These are phyloP conservation scores for Lactarius evosmus DNA, from an alignment of 768 basidiomycete species.

Conservation along the genomic window DNA sequence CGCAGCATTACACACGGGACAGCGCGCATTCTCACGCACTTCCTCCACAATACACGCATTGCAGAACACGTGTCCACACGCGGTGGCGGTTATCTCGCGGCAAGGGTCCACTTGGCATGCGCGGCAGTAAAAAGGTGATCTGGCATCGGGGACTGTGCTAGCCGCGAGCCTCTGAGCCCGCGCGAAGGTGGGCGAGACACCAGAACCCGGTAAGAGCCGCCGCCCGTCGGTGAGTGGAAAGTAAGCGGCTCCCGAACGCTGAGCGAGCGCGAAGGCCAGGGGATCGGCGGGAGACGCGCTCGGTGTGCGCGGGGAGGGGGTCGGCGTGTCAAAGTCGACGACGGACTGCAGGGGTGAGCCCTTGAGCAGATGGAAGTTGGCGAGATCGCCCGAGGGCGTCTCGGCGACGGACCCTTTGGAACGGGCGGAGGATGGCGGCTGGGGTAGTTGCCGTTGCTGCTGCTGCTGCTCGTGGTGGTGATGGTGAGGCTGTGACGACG, in stretches of 20 bases:
- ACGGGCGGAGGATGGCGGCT: constrained; percentile 16
- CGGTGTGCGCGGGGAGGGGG: constrained; percentile 25
- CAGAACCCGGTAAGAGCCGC: constrained; percentile 9
- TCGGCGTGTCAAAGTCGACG: constrained; percentile 24
- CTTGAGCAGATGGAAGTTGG: constrained; percentile 27
- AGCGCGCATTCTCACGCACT: constrained; percentile 25
- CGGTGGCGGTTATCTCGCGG: constrained; percentile 24
- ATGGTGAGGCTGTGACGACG: neutral
- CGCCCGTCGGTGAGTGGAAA: constrained; percentile 2
- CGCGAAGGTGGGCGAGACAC: constrained; percentile 13
- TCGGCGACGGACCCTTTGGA: constrained; percentile 27
- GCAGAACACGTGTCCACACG: constrained; percentile 28
- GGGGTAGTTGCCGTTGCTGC: neutral
- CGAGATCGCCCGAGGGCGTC: constrained; percentile 29
- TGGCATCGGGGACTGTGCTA: neutral
- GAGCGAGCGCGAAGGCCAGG: constrained; percentile 7
- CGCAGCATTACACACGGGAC: constrained; percentile 25
- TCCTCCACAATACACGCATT: constrained; percentile 26
- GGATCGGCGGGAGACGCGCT: constrained; percentile 20
- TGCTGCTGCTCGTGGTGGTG: neutral
- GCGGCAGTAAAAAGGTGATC: constrained; percentile 24
- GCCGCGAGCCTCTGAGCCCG: constrained; percentile 14
- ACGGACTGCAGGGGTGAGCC: constrained; percentile 26
- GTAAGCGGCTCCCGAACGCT: neutral
- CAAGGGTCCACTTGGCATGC: constrained; percentile 25